Percentiles rank a stretch among this genome's conserved stretches.
These are phyloP conservation scores for Saturnispora halmiae DNA, from an alignment of 805 yeast species.

Conservation along the genomic window DNA sequence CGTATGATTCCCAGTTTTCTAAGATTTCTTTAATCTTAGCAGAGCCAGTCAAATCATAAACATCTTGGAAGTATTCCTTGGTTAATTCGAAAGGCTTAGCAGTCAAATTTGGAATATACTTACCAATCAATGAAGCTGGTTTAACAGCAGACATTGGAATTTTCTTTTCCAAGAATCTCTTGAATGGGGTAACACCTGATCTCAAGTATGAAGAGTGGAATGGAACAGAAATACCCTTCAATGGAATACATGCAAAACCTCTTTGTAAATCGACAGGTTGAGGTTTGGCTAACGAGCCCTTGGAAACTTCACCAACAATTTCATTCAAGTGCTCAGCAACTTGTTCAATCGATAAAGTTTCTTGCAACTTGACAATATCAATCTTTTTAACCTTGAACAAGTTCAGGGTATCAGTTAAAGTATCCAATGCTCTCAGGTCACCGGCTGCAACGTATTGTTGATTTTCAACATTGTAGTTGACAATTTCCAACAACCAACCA, in stretches of 20 bases:
- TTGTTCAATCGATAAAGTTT: constrained; percentile 72
- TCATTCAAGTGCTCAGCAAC: constrained; percentile 83
- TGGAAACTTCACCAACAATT: constrained; percentile 78
- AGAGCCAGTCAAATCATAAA: constrained; percentile 81
- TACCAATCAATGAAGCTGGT: constrained; percentile 86
- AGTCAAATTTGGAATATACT: constrained; percentile 97
- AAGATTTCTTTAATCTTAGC: constrained; percentile 83
- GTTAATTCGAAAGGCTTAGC: constrained; percentile 95
- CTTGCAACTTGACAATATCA: constrained; percentile 81
- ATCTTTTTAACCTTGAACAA: constrained; percentile 90
- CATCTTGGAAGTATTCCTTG: constrained; percentile 95
- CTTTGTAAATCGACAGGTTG: constrained; percentile 97
- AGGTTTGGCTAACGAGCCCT: constrained; percentile 74
- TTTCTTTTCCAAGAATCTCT: constrained; percentile 93
- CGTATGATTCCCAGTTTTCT: constrained; percentile 92
- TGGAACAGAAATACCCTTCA: constrained; percentile 98
- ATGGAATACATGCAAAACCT: constrained; percentile 97
- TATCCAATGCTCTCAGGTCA: constrained; percentile 90
- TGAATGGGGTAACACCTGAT: constrained; percentile 98
- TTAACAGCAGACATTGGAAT: constrained; percentile 90
- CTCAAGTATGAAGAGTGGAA: constrained; percentile 98
- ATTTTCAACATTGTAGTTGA: constrained; percentile 95
- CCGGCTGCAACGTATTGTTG: constrained; percentile 99
- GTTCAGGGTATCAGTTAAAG: constrained; percentile 86
- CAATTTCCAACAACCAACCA: constrained; percentile 93